Evolutionary conservation across 805 yeast species (phyloP).

Genomic region (Candida jianshihensis): DNA sequence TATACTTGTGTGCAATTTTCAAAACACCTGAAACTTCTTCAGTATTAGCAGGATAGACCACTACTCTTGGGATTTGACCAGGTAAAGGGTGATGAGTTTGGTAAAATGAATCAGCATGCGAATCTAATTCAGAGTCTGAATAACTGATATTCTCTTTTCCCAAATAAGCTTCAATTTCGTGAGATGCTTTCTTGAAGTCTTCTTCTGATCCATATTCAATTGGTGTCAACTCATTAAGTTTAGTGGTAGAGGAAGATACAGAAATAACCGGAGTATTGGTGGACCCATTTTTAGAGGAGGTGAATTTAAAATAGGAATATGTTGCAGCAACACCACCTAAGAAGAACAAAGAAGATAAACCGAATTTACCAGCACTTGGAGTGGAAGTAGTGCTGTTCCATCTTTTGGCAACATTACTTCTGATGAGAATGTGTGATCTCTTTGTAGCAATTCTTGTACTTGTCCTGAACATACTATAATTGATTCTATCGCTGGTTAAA

Average conservation of each 20-base stretch:
- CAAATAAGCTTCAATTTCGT: constrained; percentile 32
- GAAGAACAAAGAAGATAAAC: constrained; percentile 9
- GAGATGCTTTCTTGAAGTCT: constrained; percentile 33
- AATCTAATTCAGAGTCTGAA: constrained; percentile 34
- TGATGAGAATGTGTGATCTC: too few species aligned
- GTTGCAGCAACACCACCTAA: constrained; percentile 13
- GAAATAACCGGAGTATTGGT: not conserved
- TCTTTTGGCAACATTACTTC: too few species aligned
- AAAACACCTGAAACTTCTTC: constrained; percentile 60
- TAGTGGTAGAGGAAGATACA: constrained; percentile 24
- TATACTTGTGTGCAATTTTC: constrained; percentile 52
- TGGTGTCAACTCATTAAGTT: constrained; percentile 26
- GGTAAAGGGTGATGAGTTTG: constrained; percentile 57
- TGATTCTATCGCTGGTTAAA: too few species aligned
- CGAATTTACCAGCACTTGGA: not conserved
- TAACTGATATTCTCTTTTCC: constrained; percentile 29
- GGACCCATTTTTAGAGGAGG: not conserved
- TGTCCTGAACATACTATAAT: not conserved
- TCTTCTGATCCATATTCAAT: constrained; percentile 35
- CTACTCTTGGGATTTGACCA: constrained; percentile 49
- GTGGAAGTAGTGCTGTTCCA: constrained; percentile 1
- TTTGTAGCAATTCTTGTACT: not conserved
- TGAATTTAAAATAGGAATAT: constrained; percentile 3
- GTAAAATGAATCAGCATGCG: constrained; percentile 55
- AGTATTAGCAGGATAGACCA: constrained; percentile 58